Base-by-base conservation (phyloP, 345 rosid genomes). In the Mangifera indica region DNA sequence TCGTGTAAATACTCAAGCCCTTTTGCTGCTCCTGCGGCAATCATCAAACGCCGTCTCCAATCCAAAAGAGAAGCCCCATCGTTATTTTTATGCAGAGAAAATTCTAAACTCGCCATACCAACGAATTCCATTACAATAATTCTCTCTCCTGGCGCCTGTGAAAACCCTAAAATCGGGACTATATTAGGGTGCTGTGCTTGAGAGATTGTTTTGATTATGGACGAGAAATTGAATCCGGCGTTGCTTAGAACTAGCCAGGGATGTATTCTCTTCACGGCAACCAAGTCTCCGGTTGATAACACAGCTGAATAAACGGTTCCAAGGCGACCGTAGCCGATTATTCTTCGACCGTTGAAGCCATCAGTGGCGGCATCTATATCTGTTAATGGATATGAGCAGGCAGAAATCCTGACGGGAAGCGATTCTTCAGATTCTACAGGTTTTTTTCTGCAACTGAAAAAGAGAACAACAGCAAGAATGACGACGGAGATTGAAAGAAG, bases 131-230 rank as follows among this genome's bases (percentile, higher is more conserved):
- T 84, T 0, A 89, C 83, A 3, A 93, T 65, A 60, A 93, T 83
- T 60, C 98, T 85, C 75, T 93, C 97, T 0, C 93, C 97, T 0
- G 97, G 97, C n/a, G 94, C 97, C 64, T 93, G 92, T 0, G 96
- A 86, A 55, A 79, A 81, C 25, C 97, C 98, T 55, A 87, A 4
- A 13, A 93, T 79, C 4, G 91, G 76, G 1, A 89, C 96, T 72
- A 89, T 69, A 70, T 91, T 83, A 0, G 87, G 91, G 60, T 93
- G 97, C 1, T 75, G 84, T 2, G 91, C 87, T 55, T 82, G 80
- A 49, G 97, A 89, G n/a, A 93, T 87, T 13, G 89, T 67, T 74
- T 84, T 89, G 32, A 91, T 67, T 18, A 83, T 82, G 0, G 93
- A 74, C 8, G 85, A 72, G 51, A 93, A 93, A 60, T 87, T 90